Percentiles rank a stretch among this genome's conserved stretches.
phyloP scores from a whole-genome alignment of 768 basidiomycete genomes.

The Psilocybe cyanescens region DNA sequence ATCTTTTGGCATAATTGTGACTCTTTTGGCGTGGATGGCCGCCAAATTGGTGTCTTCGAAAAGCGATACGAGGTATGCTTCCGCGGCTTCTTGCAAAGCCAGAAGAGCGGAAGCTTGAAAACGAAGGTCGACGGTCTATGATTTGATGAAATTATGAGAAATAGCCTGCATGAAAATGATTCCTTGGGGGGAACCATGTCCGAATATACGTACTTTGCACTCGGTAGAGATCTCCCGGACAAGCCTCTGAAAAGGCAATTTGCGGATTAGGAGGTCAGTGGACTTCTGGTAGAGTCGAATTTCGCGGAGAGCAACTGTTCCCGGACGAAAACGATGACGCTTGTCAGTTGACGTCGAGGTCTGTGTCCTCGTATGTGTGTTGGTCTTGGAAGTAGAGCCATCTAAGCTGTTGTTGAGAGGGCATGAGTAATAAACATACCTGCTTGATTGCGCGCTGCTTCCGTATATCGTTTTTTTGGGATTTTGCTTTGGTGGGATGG shows the following conservation, averaged over 20 bases:
- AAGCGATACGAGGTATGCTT: constrained; percentile 16
- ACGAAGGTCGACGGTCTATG: constrained; percentile 49
- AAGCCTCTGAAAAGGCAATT: constrained; percentile 20
- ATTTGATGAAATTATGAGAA: neutral
- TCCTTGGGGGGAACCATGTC: too few relatives aligned
- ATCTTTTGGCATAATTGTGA: constrained; percentile 15
- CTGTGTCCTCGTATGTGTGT: too few relatives aligned
- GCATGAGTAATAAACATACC: too few relatives aligned
- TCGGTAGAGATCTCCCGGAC: constrained; percentile 22
- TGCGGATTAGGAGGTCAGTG: constrained; percentile 17
- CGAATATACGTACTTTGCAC: constrained; percentile 11
- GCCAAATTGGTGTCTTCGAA: constrained; percentile 17
- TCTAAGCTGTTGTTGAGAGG: neutral
- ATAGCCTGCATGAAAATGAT: neutral
- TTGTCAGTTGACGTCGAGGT: neutral
- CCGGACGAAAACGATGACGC: constrained; percentile 15
- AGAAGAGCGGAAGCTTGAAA: constrained; percentile 82
- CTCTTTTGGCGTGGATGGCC: constrained; percentile 17
- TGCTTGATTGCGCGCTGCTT: too few relatives aligned
- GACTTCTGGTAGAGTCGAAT: constrained; percentile 19
- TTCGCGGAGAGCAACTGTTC: constrained; percentile 20
- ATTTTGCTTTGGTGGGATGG: too few relatives aligned
- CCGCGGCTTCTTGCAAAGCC: constrained; percentile 20
- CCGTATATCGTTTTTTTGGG: too few relatives aligned
- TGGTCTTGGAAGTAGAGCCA: neutral